phyloP scores from a whole-genome alignment of 2,329 filamentous ascomycete genomes.

The Beauveria rudraprayagi region DNA sequence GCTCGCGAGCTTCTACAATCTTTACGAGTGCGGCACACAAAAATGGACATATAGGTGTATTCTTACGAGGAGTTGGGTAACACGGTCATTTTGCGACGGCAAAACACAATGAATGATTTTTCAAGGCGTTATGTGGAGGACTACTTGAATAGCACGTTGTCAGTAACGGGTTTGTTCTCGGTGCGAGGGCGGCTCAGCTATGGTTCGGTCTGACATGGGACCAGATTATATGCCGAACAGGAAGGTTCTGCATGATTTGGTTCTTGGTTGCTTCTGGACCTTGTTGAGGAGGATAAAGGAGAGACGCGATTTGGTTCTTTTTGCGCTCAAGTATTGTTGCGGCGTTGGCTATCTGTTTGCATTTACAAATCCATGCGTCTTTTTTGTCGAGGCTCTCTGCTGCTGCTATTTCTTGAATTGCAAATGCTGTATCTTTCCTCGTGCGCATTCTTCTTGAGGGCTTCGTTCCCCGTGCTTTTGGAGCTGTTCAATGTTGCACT shows the following conservation, averaged over 20 bases:
- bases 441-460: too few relatives aligned
- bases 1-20: not conserved
- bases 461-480: too few relatives aligned
- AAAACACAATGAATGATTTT: not conserved
- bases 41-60: not conserved
- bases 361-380: not conserved
- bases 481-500: too few relatives aligned
- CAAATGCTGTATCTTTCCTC: too few relatives aligned
- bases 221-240: too few relatives aligned
- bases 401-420: too few relatives aligned
- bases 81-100: not conserved
- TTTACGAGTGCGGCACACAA: not conserved
- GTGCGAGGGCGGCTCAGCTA: not conserved
- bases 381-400: too few relatives aligned
- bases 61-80: slow-evolving; percentile 9
- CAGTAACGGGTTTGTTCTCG: too few relatives aligned
- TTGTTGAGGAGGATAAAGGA: not conserved
- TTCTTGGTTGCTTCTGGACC: not conserved
- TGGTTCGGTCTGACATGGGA: too few relatives aligned
- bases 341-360: not conserved
- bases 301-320: not conserved
- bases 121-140: not conserved
- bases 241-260: too few relatives aligned
- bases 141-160: not conserved
- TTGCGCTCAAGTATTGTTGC: not conserved